Base-by-base conservation (phyloP, 2,329 filamentous ascomycete species). In the Aspergillus unguis region DNA sequence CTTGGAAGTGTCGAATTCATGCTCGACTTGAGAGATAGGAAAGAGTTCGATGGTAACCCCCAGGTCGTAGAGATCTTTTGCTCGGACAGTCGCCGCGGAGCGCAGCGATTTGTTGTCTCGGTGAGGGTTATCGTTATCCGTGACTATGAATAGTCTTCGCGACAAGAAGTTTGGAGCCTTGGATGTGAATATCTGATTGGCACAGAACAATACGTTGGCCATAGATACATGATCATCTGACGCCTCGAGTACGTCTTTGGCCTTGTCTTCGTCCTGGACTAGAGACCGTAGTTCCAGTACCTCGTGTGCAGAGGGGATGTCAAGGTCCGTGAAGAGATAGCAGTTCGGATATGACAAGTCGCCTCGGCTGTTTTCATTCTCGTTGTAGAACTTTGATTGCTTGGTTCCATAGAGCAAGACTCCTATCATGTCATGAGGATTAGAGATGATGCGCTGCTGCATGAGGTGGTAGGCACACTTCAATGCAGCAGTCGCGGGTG, bases 361-460 rank as follows among this genome's bases (percentile, higher is more conserved):
- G 50, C 77, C 78, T 6, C 79, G 77, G 29, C 73, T 75, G 43
- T 76, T 77, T 52, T 80, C 83, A 53, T 84, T 80, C 41, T 86
- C 85, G 11, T 85, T 83, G 42, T 86, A 83, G 58, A 91, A 92
- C 62, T 86, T 91, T 36, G 90, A 89, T 71, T 89, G 83, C 65
- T 95, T 80, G 0, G 94, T 99, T 6, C 92, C 92, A 67, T 95
- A 99, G 0, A 99, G 78, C 35, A 99, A 71, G 27, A 99, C 87
- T 2, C 92, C 92, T 82, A 99, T 96, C 89, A 96, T 95, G 57
- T 99, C 94, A 65, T 87, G 92, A 1, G 94, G 94, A 56, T 92
- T 92, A 3, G 92, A 92, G 63, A 99, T 97, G 71, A 99, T 97
- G 62, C 94, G 90, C 75, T 97, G 92, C 74, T 97, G 90, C 90